Evolutionary conservation across 176 grass and related monocot species (phyloP), one percentile per base, ranked within the genome.

Genomic region (Carex myosuroides): DNA sequence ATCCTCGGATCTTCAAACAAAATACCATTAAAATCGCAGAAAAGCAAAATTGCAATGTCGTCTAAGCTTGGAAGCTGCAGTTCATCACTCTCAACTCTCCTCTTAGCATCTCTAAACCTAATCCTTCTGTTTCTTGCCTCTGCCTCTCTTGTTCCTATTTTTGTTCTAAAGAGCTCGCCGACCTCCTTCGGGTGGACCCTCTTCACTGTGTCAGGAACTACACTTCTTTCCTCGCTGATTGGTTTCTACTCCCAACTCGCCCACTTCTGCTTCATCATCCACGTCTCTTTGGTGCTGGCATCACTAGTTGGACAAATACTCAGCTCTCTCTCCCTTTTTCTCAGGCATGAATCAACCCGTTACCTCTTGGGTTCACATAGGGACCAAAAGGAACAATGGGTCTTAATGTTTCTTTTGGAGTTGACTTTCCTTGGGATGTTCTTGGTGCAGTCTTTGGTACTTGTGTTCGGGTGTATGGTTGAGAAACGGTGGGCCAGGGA

Each of bases 111-210:
- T 64, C 81, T 91, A 86, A 93, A 91, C 75, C 29, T 90, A 66
- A 65, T 81, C 64, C 91, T 97, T 62, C 70, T 91, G 60, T 76
- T 85, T 66, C 89, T 90, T 69, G 73, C 89, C 21, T 67, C 70
- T 1, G 67, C 89, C 17, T 88, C 89, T 39, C 69, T 91, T 56
- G 85, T 62, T 30, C 89, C 78, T 1, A 80, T 91, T 85, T 74
- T 96, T 73, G 89, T 96, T 9, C 84, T 96, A 67, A 86, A 86
- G 17, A 84, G 62, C 33, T 67, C 62, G 0, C 89, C 87, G 3
- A 93, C 91, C 72, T 88, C 89, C 58, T 91, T 93, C 17, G 93
- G 89, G 82, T 92, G 93, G 89, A 89, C 80, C 83, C 91, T 96
- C 83, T 53, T 86, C 89, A 80, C 87, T 18, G 89, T 91, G 35